phyloP scores from a whole-genome alignment of 176 grass and related monocot species.

The Cenchrus purpureus region DNA sequence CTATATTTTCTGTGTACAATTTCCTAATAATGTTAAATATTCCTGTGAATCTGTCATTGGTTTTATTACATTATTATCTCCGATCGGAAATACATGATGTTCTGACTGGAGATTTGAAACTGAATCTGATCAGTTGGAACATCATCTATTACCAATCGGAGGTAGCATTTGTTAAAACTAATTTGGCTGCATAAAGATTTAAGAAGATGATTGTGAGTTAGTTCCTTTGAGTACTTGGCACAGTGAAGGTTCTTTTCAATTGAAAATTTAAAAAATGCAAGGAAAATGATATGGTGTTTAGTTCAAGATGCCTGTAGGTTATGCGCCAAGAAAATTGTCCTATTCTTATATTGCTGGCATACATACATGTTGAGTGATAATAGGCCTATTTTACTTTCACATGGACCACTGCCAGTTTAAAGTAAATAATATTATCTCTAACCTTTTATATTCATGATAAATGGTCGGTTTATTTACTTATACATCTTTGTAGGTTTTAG shows the following conservation, averaged over 20 bases:
- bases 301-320: slow-evolving; percentile 16
- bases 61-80: not conserved
- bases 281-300: slow-evolving; percentile 10
- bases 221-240: not conserved
- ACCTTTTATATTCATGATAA: slow-evolving; percentile 20
- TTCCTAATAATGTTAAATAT: not conserved
- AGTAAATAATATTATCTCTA: not conserved
- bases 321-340: not conserved
- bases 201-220: not conserved
- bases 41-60: slow-evolving; percentile 11
- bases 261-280: slow-evolving; percentile 27
- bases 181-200: slow-evolving; percentile 24
- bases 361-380: not conserved
- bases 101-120: no score
- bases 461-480: slow-evolving; percentile 8
- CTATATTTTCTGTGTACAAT: not conserved
- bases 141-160: no score
- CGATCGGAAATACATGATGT: no score
- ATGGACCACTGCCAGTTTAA: slow-evolving; percentile 11
- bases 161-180: not conserved
- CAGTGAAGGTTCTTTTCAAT: not conserved
- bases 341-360: slow-evolving; percentile 25
- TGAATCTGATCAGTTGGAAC: no score
- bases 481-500: slow-evolving; percentile 7
- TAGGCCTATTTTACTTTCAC: slow-evolving; percentile 22